Conservation (phyloP, 306 rosid species). For the Rosa multiflora region DNA sequence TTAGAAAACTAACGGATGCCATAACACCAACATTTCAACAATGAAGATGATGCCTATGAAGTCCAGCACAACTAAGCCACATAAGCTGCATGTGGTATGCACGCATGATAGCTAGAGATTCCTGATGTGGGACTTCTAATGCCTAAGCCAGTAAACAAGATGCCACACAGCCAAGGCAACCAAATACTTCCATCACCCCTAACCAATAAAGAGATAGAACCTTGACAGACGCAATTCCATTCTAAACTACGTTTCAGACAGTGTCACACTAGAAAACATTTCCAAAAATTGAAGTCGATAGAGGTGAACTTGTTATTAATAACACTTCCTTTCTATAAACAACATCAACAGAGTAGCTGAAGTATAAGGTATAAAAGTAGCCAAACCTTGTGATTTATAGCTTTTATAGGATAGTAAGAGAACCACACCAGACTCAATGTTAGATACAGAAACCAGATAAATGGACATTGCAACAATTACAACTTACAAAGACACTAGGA, state of each 20-base stretch:
- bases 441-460: conserved; percentile 10
- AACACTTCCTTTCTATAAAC: not conserved
- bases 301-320: not conserved
- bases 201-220: not conserved
- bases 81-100: not conserved
- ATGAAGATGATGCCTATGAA: not conserved
- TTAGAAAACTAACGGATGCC: not conserved
- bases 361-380: not conserved
- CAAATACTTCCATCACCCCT: not conserved
- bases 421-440: conserved; percentile 8
- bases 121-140: not conserved
- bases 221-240: not conserved
- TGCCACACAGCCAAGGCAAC: not conserved
- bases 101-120: not conserved
- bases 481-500: conserved; percentile 8
- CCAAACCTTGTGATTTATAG: not conserved
- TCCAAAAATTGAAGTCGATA: not conserved
- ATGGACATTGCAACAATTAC: not conserved
- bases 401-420: not conserved
- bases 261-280: not conserved
- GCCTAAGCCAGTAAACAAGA: not conserved
- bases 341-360: not conserved
- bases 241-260: not conserved
- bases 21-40: not conserved
- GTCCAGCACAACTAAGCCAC: not conserved